Evolutionary conservation across 805 yeast species (phyloP), one percentile per base, ranked within the genome.

Genomic region (Nakazawaea anatomiae): DNA sequence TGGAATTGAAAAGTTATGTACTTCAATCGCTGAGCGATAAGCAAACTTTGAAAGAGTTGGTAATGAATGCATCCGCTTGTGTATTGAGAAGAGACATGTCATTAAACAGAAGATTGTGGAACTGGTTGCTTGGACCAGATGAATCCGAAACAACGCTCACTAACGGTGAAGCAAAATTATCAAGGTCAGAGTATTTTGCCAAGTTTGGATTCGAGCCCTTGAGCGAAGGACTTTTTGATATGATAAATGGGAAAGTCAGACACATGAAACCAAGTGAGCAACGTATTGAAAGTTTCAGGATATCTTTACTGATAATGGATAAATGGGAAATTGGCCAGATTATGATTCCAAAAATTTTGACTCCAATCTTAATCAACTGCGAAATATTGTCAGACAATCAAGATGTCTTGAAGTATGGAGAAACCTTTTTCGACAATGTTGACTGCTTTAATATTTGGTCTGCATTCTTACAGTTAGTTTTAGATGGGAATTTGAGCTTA

Each of bases 311-410:
- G 0, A 73, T 91, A 4, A 79, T 91, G 83, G 98, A 94, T 61
- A 80, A 89, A 54, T 94, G 98, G 98, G 99, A 94, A 65, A 83
- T 94, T 41, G 95, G 97, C 10, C 80, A 83, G 9, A 64, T 77
- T 11, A 70, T 92, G 1, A 81, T 90, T 0, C 95, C 96, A 0
- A 66, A 71, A 29, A 64, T 91, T 6, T 78, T 94, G 43, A 67
- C 80, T 0, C 92, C 95, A 0, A 71, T 88, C 3, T 65, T 94
- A 46, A 57, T 66, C 6, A 48, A 71, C 80, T 4, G 75, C 84
- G 2, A 71, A 71, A 42, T 52, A 60, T 12, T 66, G 59, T 50
- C 60, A 29, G 61, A 59, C 2, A 70, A 68, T 49, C 68, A 70
- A 5, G 85, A 78, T 9, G 68, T 85, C 0, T 53, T 86, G 39